A percentile compares a stretch with the other conserved stretches of the same genome.
These are phyloP conservation scores for Cercospora sojina DNA, from an alignment of 2,329 filamentous ascomycete genomes.

Conservation along the genomic window DNA sequence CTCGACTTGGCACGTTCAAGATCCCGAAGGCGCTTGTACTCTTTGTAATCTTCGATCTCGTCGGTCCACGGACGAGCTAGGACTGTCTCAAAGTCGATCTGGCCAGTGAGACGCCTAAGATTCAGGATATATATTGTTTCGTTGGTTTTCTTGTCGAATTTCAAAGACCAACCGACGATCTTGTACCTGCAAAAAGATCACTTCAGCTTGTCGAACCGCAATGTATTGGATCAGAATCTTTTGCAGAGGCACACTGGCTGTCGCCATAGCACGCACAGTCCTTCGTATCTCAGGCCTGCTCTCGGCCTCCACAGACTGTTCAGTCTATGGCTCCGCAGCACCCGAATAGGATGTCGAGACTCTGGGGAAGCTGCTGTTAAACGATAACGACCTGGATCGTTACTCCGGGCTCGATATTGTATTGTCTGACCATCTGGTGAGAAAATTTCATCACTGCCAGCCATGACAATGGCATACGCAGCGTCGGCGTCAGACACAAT, in stretches of 20 bases:
- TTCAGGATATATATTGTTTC: conserved; percentile 42
- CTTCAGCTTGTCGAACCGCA: neutral
- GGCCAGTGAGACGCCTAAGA: conserved; percentile 38
- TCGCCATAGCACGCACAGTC: conserved; percentile 41
- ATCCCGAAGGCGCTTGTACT: conserved; percentile 46
- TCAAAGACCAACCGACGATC: conserved; percentile 46
- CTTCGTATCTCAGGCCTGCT: conserved; percentile 51
- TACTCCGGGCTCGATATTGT: conserved; percentile 42
- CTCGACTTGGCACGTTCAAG: conserved; percentile 16
- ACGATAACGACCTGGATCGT: conserved; percentile 47
- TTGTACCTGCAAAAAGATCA: conserved; percentile 34
- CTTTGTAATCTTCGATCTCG: conserved; percentile 50
- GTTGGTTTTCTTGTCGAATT: conserved; percentile 28
- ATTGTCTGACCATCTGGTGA: conserved; percentile 39
- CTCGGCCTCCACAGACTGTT: conserved; percentile 48
- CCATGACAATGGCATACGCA: conserved; percentile 49
- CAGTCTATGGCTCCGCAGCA: conserved; percentile 47
- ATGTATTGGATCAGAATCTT: neutral
- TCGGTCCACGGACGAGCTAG: conserved; percentile 43
- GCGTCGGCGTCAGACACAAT: conserved; percentile 45
- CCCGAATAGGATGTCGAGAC: conserved; percentile 45
- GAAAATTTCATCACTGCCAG: conserved; percentile 42
- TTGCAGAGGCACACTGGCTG: neutral
- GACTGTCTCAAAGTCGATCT: conserved; percentile 40
- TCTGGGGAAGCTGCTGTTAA: conserved; percentile 45